These are phyloP conservation scores for Yamadazyma sp. DNA, from an alignment of 1,139 yeast genomes.

Conservation along the genomic window DNA sequence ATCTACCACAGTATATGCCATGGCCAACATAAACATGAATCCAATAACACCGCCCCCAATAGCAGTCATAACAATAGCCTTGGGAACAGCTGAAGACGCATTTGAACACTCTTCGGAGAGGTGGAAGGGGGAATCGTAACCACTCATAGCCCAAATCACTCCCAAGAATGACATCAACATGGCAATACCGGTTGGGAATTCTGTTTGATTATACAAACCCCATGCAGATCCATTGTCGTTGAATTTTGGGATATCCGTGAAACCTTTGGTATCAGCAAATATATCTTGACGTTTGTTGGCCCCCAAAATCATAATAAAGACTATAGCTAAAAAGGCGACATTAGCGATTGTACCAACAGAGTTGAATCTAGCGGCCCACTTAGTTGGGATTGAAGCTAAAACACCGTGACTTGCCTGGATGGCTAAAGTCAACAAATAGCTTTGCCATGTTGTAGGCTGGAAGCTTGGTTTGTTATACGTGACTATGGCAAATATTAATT, in stretches of 20 bases:
- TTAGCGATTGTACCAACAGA: slow-evolving; percentile 52
- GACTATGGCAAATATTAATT: slow-evolving; percentile 58
- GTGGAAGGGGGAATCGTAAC: slow-evolving; percentile 75
- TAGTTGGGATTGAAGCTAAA: slow-evolving; percentile 53
- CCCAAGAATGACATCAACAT: slow-evolving; percentile 63
- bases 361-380: slow-evolving; percentile 57
- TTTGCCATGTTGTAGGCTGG: slow-evolving; percentile 49
- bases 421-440: slow-evolving; percentile 51
- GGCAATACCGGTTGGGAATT: slow-evolving; percentile 66
- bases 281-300: slow-evolving; percentile 47
- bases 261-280: slow-evolving; percentile 16
- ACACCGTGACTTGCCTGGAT: slow-evolving; percentile 52
- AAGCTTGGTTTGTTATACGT: slow-evolving; percentile 35
- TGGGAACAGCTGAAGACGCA: slow-evolving; percentile 64
- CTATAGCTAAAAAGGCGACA: slow-evolving; percentile 51
- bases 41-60: slow-evolving; percentile 62
- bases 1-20: slow-evolving; percentile 63
- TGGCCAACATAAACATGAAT: slow-evolving; percentile 61
- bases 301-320: slow-evolving; percentile 57
- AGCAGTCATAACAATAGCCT: slow-evolving; percentile 67
- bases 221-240: slow-evolving; percentile 55
- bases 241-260: slow-evolving; percentile 40
- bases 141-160: slow-evolving; percentile 76
- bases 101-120: slow-evolving; percentile 70
- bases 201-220: slow-evolving; percentile 61